These are phyloP conservation scores for Aspergillus oerlinghausenensis DNA, from an alignment of 2,329 filamentous ascomycete species.

Conservation along the genomic window DNA sequence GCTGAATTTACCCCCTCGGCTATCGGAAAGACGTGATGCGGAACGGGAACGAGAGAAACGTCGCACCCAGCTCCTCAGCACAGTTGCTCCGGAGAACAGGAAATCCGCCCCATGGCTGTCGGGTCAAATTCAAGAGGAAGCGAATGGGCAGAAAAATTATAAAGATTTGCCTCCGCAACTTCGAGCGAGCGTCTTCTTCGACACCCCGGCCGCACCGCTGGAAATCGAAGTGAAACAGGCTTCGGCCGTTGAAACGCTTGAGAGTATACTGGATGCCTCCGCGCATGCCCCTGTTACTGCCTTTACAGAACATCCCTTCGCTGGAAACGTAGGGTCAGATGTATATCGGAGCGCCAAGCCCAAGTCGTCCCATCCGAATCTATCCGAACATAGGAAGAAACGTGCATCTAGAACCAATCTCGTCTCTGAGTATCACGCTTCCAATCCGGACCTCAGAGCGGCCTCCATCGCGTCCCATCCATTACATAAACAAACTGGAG, in stretches of 20 bases:
- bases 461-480: slow-evolving; percentile 9
- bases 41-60: slow-evolving; percentile 66
- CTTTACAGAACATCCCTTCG: slow-evolving; percentile 84
- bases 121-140: slow-evolving; percentile 16
- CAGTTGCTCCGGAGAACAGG: slow-evolving; percentile 53
- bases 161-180: slow-evolving; percentile 68
- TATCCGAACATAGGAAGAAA: slow-evolving; percentile 26
- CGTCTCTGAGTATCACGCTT: slow-evolving; percentile 15
- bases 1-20: slow-evolving; percentile 83
- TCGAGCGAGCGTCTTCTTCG: slow-evolving; percentile 88
- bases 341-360: slow-evolving; percentile 58
- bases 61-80: slow-evolving; percentile 67
- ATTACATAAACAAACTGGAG: slow-evolving; percentile 14
- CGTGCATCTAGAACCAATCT: slow-evolving; percentile 28
- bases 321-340: slow-evolving; percentile 68
- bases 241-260: slow-evolving; percentile 82
- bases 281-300: slow-evolving; percentile 81
- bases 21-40: slow-evolving; percentile 67
- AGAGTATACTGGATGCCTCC: slow-evolving; percentile 87
- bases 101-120: slow-evolving; percentile 49
- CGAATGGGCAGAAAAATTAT: slow-evolving; percentile 14
- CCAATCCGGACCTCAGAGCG: slow-evolving; percentile 13
- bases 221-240: slow-evolving; percentile 61
- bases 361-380: slow-evolving; percentile 22
- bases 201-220: slow-evolving; percentile 56